Base-by-base conservation (phyloP, 2,329 filamentous ascomycete species). In the Penicillium thymicola region DNA sequence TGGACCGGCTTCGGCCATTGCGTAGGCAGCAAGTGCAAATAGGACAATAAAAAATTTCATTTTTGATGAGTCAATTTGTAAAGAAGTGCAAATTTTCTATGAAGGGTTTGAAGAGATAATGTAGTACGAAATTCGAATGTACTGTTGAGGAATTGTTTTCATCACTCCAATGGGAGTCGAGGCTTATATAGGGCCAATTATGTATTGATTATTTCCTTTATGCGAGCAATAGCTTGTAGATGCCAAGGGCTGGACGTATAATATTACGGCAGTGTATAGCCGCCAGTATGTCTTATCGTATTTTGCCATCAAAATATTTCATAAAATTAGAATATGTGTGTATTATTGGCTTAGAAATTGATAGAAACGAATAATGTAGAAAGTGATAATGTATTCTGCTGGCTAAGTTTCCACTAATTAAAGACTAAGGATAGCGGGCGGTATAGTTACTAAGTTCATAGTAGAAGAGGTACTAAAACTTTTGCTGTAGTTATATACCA, bases 1-100 rank as follows among this genome's bases (percentile, higher is more conserved):
- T 90, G 76, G 85, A 14, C 6, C 25, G 13, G 53, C 53, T 9
- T 55, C 53, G 23, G 53, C 53, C 30, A 50, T 44, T 32, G 46
- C 25, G 11, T n/a, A 55, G 14, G 46, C 53, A 40, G 40, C 53
- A 4, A 55, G 40, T n/a, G 40, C 53, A 25, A 51, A 27, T 13
- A 54, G 37, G 11, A 43, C 28, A 14, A 55, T 38, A n/a, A 16
- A 55, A 8, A 55, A 13, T 18, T 55, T 55, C 53, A 55, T 55
- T 21, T 34, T 46, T n/a, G 27, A 30, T 3, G 6, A 16, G 21
- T 32, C n/a, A 8, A 6, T 21, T 25, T 11, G 18, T 23, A 13
- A 23, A 25, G 2, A 7, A 9, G 27, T 34, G 23, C 3, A 4
- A 16, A 11, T 6, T 44, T 44, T 47, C 1, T 11, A 21, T 9